Conservation (phyloP, 768 basidiomycete genomes). For the Hemileccinum impolitum region DNA sequence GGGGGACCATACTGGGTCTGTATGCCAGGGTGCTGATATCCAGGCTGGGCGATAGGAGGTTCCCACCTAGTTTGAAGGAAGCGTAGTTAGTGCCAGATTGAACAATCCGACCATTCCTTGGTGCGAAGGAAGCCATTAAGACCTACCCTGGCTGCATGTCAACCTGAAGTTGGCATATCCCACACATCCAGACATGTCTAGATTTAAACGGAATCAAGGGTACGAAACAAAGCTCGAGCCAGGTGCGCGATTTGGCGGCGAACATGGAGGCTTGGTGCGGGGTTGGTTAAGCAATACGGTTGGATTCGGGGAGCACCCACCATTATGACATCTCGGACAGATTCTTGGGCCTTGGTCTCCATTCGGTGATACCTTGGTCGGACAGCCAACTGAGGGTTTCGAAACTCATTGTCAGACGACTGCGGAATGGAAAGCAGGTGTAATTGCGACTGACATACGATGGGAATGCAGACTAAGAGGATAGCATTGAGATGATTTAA, state of each 20-base stretch:
- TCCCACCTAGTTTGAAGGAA: constrained; percentile 29
- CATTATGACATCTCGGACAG: constrained; percentile 73
- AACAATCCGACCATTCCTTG: no score
- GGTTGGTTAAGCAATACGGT: background rate
- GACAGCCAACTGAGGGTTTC: constrained; percentile 56
- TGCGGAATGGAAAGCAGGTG: constrained; percentile 3
- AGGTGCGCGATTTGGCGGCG: constrained; percentile 59
- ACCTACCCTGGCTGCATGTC: constrained; percentile 50
- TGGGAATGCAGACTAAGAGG: constrained; percentile 48
- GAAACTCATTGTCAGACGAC: constrained; percentile 4
- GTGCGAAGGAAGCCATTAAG: background rate
- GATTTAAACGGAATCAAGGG: constrained; percentile 64
- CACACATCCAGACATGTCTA: constrained; percentile 66
- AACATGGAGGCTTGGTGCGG: constrained; percentile 49
- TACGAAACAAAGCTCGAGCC: constrained; percentile 77
- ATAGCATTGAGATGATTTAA: background rate
- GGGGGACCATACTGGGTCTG: constrained; percentile 12
- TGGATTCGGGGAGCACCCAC: constrained; percentile 34
- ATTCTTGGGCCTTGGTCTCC: constrained; percentile 49
- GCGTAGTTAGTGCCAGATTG: background rate
- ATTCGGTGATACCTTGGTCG: constrained; percentile 54
- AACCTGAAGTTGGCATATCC: constrained; percentile 65
- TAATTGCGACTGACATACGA: constrained; percentile 39
- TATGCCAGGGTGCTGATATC: constrained; percentile 36
- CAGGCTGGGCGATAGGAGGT: constrained; percentile 33